Conservation (phyloP, 1,139 yeast genomes). For the Suhomyces bokatorum region DNA sequence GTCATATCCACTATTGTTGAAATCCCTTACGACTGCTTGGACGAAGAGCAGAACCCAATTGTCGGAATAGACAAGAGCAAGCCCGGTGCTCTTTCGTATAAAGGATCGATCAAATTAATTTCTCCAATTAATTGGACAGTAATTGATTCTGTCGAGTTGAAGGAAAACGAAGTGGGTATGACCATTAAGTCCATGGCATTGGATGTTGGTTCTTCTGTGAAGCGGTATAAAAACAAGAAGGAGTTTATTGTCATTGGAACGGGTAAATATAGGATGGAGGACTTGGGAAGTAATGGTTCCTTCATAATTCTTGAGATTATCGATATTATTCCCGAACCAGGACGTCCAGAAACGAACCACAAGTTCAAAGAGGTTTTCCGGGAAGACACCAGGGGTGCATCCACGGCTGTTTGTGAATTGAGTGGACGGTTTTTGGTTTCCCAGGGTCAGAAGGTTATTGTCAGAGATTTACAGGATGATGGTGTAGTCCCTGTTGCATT, state of each 20-base stretch:
- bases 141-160: conserved; percentile 68
- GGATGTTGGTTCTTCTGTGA: conserved; percentile 48
- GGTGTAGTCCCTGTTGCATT: conserved; percentile 93
- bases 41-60: conserved; percentile 70
- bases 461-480: conserved; percentile 81
- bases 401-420: conserved; percentile 72
- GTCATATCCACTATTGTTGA: conserved; percentile 64
- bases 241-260: conserved; percentile 81
- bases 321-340: conserved; percentile 89
- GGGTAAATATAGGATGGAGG: conserved; percentile 78
- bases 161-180: conserved; percentile 66
- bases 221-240: conserved; percentile 56
- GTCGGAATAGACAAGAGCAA: conserved; percentile 55
- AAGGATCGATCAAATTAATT: conserved; percentile 62
- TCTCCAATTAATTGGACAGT: conserved; percentile 78
- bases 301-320: conserved; percentile 75
- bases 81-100: conserved; percentile 54
- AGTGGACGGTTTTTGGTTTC: conserved; percentile 83
- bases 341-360: conserved; percentile 78
- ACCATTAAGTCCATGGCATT: conserved; percentile 59
- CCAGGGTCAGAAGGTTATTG: conserved; percentile 85
- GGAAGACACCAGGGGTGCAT: conserved; percentile 85
- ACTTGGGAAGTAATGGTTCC: conserved; percentile 76
- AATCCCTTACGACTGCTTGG: conserved; percentile 64
- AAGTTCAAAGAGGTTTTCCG: conserved; percentile 73